phyloP scores from a whole-genome alignment of 1,284 basidiomycete species.

The Fereydounia khargensis region DNA sequence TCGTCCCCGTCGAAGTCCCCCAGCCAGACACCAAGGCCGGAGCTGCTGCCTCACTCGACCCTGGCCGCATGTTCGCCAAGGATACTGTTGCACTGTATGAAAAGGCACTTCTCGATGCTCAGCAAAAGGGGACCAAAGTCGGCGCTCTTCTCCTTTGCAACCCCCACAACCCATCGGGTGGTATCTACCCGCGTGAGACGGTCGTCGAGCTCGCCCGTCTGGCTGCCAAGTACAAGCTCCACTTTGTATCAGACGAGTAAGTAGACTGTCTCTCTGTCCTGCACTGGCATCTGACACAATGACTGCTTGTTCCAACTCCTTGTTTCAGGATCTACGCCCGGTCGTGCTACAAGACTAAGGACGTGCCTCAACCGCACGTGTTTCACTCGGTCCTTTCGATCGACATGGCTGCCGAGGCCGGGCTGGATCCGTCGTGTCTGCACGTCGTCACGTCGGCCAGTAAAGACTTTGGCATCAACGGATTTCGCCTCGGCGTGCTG shows the following conservation, averaged over 20 bases:
- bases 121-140: constrained; percentile 10
- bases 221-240: constrained; percentile 34
- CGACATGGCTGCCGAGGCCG: constrained; percentile 19
- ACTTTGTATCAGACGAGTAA: constrained; percentile 43
- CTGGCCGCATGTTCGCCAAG: constrained; percentile 4
- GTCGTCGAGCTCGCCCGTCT: constrained; percentile 30
- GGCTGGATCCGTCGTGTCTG: constrained; percentile 20
- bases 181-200: constrained; percentile 33
- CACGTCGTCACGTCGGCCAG: constrained; percentile 39
- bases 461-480: constrained; percentile 48
- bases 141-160: constrained; percentile 39
- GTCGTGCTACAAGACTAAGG: constrained; percentile 19
- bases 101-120: constrained; percentile 14
- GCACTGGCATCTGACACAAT: no score
- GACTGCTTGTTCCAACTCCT: background rate
- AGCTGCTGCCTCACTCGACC: constrained; percentile 1
- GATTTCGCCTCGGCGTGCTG: constrained; percentile 40
- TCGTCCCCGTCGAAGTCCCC: constrained; percentile 19
- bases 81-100: constrained; percentile 27
- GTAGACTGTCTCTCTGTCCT: background rate
- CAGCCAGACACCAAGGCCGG: constrained; percentile 1
- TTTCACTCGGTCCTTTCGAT: constrained; percentile 40
- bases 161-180: constrained; percentile 44
- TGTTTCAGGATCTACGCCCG: constrained; percentile 34
- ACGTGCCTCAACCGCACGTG: constrained; percentile 7